Base-by-base conservation (phyloP, 2,329 filamentous ascomycete species). In the Sclerotinia minor region DNA sequence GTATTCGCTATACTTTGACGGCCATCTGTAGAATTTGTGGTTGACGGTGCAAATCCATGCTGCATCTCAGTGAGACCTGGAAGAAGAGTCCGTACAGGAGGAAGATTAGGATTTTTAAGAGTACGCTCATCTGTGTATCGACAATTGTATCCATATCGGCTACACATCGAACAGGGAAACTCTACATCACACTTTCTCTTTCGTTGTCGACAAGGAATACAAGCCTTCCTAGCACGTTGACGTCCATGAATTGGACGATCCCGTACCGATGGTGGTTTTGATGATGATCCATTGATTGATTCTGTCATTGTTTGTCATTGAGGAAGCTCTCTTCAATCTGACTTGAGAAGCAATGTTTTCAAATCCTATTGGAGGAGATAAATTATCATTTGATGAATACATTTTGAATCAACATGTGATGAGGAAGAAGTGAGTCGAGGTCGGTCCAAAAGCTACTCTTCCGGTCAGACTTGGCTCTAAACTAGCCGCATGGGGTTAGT, bases 121-220 rank as follows among this genome's bases (percentile, higher is more conserved):
- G 35, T 54, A 1, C 67, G 61, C 35, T 69, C 64, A 47, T 69
- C 69, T 8, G 65, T n/a, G 21, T 71, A 74, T 49, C 71, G 68
- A 47, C 72, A 75, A 61, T 71, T 52, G 38, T 75, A 74, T 8
- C 71, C 72, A 61, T 72, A 72, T 15, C 67, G 70, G 9, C 68
- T 68, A 53, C 73, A 74, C 69, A 72, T 72, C 7, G 70, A 71
- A 52, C 73, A 74, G 2, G 73, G 73, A 52, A 68, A 67, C 19
- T 71, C 67, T 26, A 66, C 69, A 64, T 75, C 70, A 64, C 73
- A 74, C 67, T 74, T 74, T 15, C 73, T 61, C 57, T 74, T 74
- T 44, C 73, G 70, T 55, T 72, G 70, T 1, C 73, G 69, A 55
- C 75, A 73, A 26, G 75, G 69, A 32, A 73, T 41, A 55, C 73